Conservation (phyloP, 371 early-diverging fungal species). For the Entomophthora muscae region DNA sequence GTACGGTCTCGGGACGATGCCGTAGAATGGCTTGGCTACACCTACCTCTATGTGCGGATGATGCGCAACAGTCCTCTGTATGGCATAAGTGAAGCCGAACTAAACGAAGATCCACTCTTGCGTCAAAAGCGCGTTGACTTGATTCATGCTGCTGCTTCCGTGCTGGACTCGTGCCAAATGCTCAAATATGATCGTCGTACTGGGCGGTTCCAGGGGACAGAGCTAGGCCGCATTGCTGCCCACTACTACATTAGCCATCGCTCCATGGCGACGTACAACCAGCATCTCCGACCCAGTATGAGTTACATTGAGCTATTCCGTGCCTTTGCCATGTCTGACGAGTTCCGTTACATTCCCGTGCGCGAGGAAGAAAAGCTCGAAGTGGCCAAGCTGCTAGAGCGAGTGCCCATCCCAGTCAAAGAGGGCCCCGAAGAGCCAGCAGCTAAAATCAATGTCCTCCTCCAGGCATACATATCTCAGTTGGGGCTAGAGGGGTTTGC, state of each 20-base stretch:
- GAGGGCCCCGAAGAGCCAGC: constrained; percentile 78
- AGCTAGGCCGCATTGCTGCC: constrained; percentile 89
- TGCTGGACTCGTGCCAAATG: constrained; percentile 73
- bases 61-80: constrained; percentile 70
- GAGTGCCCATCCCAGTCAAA: constrained; percentile 87
- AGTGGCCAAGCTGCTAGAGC: constrained; percentile 73
- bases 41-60: constrained; percentile 97
- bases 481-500: constrained; percentile 86
- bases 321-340: constrained; percentile 75
- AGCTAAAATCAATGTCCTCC: constrained; percentile 86
- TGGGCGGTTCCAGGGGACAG: constrained; percentile 75
- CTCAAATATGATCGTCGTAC: constrained; percentile 84
- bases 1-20: constrained; percentile 86
- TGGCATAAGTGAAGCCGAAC: constrained; percentile 48
- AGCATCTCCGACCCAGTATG: constrained; percentile 81
- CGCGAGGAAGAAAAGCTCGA: constrained; percentile 94
- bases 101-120: constrained; percentile 63
- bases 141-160: constrained; percentile 67
- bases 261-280: constrained; percentile 85
- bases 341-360: constrained; percentile 90
- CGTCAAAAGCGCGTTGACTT: constrained; percentile 75
- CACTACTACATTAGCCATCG: constrained; percentile 83
- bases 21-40: constrained; percentile 91
- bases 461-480: constrained; percentile 89
- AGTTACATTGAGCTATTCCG: constrained; percentile 81